Evolutionary conservation across 768 basidiomycete genomes (phyloP).

Genomic region (Pisolithus orientalis): DNA sequence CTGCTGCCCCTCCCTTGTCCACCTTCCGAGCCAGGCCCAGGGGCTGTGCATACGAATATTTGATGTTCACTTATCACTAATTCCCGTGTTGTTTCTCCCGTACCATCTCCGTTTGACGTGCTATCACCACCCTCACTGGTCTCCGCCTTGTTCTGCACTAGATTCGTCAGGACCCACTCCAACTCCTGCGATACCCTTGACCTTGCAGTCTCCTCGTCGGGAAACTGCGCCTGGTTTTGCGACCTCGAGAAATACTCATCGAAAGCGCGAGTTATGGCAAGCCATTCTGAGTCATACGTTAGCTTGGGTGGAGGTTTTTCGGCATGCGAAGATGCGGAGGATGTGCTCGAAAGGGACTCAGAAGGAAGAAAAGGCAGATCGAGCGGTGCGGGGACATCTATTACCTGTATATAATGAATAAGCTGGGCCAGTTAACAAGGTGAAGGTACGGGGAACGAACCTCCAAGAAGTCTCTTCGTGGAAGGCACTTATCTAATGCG

Average conservation of each 20-base stretch:
- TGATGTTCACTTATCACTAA: constrained; percentile 50
- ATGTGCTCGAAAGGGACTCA: background rate
- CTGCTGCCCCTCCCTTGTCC: constrained; percentile 27
- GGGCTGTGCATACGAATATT: constrained; percentile 62
- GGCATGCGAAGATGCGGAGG: background rate
- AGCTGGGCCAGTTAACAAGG: background rate
- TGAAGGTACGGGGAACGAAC: constrained; percentile 30
- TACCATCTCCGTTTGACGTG: background rate
- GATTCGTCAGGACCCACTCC: constrained; percentile 61
- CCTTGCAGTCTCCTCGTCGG: constrained; percentile 44
- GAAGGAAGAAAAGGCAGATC: background rate
- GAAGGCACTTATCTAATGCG: constrained; percentile 87
- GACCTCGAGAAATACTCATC: constrained; percentile 66
- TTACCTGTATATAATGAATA: constrained; percentile 40
- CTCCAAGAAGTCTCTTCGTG: constrained; percentile 73
- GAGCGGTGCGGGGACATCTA: constrained; percentile 47
- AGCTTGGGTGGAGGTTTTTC: constrained; percentile 32
- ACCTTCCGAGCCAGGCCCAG: constrained; percentile 40
- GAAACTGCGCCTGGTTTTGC: constrained; percentile 49
- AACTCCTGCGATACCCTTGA: constrained; percentile 52
- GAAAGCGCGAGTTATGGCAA: constrained; percentile 86
- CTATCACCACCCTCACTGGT: background rate
- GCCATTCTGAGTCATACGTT: constrained; percentile 86
- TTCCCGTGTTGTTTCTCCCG: background rate
- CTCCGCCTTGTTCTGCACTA: constrained; percentile 24